Evolutionary conservation across 2,329 filamentous ascomycete species (phyloP).

Genomic region (Allantophomopsis cytisporea): DNA sequence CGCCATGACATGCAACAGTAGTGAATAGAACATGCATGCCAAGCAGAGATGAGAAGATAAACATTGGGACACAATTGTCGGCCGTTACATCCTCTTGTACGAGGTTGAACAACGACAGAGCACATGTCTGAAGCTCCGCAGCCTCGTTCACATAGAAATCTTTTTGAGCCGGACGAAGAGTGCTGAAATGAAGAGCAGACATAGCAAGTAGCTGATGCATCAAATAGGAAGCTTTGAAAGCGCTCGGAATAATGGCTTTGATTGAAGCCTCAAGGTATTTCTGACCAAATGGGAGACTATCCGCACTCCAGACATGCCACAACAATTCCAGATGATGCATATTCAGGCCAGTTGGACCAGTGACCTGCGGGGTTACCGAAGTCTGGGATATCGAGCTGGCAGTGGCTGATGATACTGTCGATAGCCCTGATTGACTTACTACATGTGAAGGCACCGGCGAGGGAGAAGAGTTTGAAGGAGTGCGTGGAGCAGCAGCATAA

Average conservation of each 20-base stretch:
- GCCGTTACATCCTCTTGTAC: conserved; percentile 5
- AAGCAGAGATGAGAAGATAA: conserved; percentile 11
- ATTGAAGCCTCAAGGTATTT: too few species aligned
- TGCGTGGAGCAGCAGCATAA: conserved; percentile 1
- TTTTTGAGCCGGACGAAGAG: conserved; percentile 5
- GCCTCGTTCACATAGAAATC: conserved; percentile 15
- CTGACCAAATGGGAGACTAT: too few species aligned
- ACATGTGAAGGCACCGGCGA: too few species aligned
- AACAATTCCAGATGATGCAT: too few species aligned
- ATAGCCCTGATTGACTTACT: too few species aligned
- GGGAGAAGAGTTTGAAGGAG: neutral
- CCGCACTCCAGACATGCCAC: too few species aligned
- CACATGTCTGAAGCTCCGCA: conserved; percentile 13
- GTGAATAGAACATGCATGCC: conserved; percentile 21
- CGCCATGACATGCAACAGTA: conserved; percentile 14
- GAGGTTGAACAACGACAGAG: conserved; percentile 12
- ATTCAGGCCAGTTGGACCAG: too few species aligned
- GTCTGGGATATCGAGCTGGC: too few species aligned
- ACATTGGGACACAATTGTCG: conserved; percentile 6
- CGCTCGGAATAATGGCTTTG: conserved; percentile 2
- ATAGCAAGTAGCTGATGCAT: conserved; percentile 16
- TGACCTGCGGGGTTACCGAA: too few species aligned
- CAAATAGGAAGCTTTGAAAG: conserved; percentile 9
- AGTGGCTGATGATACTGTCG: too few species aligned
- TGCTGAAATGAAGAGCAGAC: conserved; percentile 16